These are phyloP conservation scores for Acanthamoeba castellanii DNA, from an alignment of 208 protist genomes.

Conservation along the genomic window DNA sequence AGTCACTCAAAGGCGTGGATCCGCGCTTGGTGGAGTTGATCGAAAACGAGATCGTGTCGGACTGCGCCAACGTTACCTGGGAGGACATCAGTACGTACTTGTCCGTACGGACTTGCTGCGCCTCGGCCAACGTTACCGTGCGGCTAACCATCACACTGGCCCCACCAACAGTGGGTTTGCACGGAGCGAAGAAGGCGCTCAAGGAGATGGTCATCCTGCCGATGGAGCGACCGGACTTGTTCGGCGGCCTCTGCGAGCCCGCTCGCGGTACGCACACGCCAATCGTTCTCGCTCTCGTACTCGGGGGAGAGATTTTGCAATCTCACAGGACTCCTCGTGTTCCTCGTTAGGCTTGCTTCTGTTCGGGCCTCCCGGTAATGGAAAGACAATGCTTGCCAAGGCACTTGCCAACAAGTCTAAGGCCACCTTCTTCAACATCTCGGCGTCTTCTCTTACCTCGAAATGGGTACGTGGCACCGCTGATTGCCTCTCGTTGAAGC, in stretches of 20 bases:
- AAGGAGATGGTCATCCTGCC: constrained; percentile 88
- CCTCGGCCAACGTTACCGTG: neutral
- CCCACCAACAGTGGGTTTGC: constrained; percentile 81
- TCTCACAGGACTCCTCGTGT: constrained; percentile 30
- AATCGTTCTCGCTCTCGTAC: neutral
- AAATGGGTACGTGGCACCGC: constrained; percentile 88
- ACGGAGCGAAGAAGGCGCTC: constrained; percentile 87
- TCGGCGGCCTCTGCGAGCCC: constrained; percentile 86
- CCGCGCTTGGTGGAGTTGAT: constrained; percentile 79
- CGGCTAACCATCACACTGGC: neutral
- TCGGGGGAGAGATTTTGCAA: neutral
- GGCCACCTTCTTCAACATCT: constrained; percentile 92
- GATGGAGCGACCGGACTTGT: constrained; percentile 89
- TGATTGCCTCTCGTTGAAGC: no score
- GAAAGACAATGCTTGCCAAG: constrained; percentile 86
- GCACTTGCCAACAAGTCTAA: constrained; percentile 88
- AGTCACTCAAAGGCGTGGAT: constrained; percentile 76
- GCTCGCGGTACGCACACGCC: constrained; percentile 80
- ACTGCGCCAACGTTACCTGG: constrained; percentile 75
- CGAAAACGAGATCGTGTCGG: constrained; percentile 83
- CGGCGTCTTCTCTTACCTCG: constrained; percentile 90
- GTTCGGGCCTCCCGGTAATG: constrained; percentile 89
- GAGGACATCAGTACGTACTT: constrained; percentile 82
- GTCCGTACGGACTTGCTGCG: neutral
- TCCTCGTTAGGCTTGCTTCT: constrained; percentile 86